phyloP scores from a whole-genome alignment of 495 filamentous ascomycete genomes.

The Chaetomidium leptoderma region DNA sequence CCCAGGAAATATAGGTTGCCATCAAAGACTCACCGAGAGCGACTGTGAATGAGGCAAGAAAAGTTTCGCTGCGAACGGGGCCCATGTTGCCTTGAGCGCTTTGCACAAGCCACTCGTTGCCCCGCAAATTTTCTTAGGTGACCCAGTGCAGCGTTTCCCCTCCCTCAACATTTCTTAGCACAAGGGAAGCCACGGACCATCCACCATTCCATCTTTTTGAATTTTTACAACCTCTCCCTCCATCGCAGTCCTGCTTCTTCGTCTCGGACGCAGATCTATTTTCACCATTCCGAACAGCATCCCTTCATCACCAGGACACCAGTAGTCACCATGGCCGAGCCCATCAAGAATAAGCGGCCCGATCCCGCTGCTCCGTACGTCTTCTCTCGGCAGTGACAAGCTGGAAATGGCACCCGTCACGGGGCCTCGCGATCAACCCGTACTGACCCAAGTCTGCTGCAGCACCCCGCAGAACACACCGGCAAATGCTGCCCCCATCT shows the following conservation, averaged over 20 bases:
- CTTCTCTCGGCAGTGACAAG: constrained; percentile 7
- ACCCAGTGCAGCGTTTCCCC: constrained; percentile 31
- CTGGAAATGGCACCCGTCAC: constrained; percentile 1
- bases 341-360: constrained; percentile 83
- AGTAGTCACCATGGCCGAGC: constrained; percentile 69
- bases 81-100: constrained; percentile 11
- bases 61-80: background rate
- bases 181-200: constrained; percentile 18
- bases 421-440: constrained; percentile 17
- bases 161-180: constrained; percentile 33
- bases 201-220: constrained; percentile 15
- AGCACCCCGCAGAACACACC: constrained; percentile 97
- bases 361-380: constrained; percentile 77
- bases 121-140: constrained; percentile 29
- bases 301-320: constrained; percentile 12
- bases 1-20: background rate
- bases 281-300: constrained; percentile 8
- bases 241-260: constrained; percentile 2
- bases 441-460: constrained; percentile 31
- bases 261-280: constrained; percentile 3
- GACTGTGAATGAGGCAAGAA: background rate
- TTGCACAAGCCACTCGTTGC: constrained; percentile 18
- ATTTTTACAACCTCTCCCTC: constrained; percentile 17
- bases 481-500: constrained; percentile 90
- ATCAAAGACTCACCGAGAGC: background rate